Evolutionary conservation across 2,329 filamentous ascomycete species (phyloP), one percentile per base, ranked within the genome.

Genomic region (Colletotrichum sojae): DNA sequence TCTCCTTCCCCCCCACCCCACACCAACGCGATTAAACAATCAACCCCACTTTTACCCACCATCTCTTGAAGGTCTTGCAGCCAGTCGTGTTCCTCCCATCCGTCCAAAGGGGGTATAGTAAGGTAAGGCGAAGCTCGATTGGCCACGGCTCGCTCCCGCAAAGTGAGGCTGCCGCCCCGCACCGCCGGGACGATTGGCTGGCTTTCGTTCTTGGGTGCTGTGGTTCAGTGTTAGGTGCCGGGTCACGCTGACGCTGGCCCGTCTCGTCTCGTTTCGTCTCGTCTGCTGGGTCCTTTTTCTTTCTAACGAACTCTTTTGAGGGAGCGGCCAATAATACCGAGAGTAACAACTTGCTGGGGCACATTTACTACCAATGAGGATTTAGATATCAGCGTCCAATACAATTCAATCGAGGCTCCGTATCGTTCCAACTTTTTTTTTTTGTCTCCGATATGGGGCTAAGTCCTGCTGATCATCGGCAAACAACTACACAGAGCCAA

Each of bases 141-240:
- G 66, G 66, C 55, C 20, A 61, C 55, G 55, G 62, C 62, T 56
- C 25, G 55, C 48, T 71, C 55, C 59, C 51, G n/a, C 54, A 61
- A 56, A 71, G 66, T 71, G 69, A 71, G 69, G 69, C 69, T 64
- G 69, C 56, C 51, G 69, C 66, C 65, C 69, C 69, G 25, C 69
- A 10, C 6, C 16, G 22, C 4, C 6, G 3, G 4, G 16, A 57
- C 48, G 18, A 69, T 71, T 69, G 69, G 69, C 66, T 69, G n/a
- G 31, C 52, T 20, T 43, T 18, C 16, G 39, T 27, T 55, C 52
- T 20, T 18, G 1, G n/a, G 16, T n/a, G 20, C 46, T 16, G n/a
- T 15, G 16, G n/a, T 16, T 22, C 46, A 15, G 0, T 40, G 20
- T 25, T 20, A 8, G 27, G 22, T 43, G 6, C 31, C n/a, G 8